Conservation (phyloP, 306 rosid species). For the Lotus japonicus region DNA sequence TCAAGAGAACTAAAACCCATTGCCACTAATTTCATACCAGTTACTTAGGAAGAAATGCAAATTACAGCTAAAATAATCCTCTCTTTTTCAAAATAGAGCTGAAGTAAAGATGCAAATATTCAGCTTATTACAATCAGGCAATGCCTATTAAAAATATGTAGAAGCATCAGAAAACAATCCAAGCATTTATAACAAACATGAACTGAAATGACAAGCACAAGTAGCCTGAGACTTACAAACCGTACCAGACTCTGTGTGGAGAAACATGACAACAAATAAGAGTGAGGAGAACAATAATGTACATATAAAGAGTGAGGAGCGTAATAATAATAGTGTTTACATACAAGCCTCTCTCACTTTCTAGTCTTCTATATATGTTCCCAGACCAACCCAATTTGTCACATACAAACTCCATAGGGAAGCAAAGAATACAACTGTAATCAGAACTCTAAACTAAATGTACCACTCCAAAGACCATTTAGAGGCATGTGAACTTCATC, state of each 20-base stretch:
- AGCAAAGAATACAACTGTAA: conserved; percentile 23
- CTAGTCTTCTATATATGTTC: conserved; percentile 10
- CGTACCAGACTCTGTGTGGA: neutral
- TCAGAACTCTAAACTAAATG: conserved; percentile 11
- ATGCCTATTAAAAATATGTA: conserved; percentile 8
- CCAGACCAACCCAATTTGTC: conserved; percentile 7
- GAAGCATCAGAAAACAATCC: conserved; percentile 24
- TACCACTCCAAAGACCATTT: neutral
- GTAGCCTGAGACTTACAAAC: conserved; percentile 19
- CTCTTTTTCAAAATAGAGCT: neutral
- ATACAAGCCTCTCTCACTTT: conserved; percentile 29
- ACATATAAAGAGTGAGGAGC: conserved; percentile 12
- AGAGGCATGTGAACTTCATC: too few species aligned
- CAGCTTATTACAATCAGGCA: neutral
- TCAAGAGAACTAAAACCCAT: too few species aligned
- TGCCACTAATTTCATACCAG: too few species aligned
- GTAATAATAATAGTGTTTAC: too few species aligned
- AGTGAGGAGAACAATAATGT: conserved; percentile 28
- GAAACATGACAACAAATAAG: neutral
- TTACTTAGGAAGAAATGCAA: too few species aligned
- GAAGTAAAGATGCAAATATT: neutral
- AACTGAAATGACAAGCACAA: conserved; percentile 1
- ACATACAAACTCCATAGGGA: conserved; percentile 11
- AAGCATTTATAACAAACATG: conserved; percentile 36
- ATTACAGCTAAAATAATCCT: too few species aligned